These are phyloP conservation scores for Butyriboletus regius DNA, from an alignment of 1,284 basidiomycete species.

Conservation along the genomic window DNA sequence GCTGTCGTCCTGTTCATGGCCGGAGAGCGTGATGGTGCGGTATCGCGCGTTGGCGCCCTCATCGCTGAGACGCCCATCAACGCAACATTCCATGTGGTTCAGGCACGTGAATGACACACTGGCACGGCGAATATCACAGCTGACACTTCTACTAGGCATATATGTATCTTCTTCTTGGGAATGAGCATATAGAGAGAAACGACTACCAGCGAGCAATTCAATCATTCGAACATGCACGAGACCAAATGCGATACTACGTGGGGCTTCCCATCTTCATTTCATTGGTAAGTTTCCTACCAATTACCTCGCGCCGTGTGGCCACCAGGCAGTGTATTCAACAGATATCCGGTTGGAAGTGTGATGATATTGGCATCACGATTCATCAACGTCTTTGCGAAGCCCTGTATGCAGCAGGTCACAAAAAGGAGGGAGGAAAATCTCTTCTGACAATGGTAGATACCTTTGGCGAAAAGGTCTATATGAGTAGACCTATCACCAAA, in stretches of 20 bases:
- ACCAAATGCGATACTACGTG: too few species aligned
- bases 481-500: too few species aligned
- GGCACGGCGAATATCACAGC: too few species aligned
- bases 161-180: background rate
- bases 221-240: background rate
- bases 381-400: background rate
- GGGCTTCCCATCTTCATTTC: background rate
- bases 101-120: background rate
- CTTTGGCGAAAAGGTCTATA: background rate
- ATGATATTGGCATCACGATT: background rate
- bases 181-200: background rate
- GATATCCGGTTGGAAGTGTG: background rate
- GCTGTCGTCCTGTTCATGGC: background rate
- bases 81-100: background rate
- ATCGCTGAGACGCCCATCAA: background rate
- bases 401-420: background rate
- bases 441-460: background rate
- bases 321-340: background rate
- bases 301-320: background rate
- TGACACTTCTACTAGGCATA: background rate
- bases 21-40: background rate
- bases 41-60: background rate
- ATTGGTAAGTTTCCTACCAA: background rate
- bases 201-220: background rate
- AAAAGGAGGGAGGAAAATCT: background rate